These are phyloP conservation scores for Vitis cinerea DNA, from an alignment of 164 flowering plant species.

Conservation along the genomic window DNA sequence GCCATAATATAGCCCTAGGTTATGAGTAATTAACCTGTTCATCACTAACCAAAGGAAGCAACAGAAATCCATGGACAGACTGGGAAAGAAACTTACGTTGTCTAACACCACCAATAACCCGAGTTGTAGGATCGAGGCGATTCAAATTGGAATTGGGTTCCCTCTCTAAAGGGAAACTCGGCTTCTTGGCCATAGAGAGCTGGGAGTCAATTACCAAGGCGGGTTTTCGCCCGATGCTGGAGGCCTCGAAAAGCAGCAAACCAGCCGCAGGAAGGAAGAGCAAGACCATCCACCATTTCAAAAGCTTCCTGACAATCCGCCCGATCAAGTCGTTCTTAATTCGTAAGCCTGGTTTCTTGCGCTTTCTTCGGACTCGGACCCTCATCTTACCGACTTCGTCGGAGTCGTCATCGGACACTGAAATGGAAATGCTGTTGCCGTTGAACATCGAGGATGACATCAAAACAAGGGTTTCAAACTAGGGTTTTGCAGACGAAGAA, in stretches of 20 bases:
- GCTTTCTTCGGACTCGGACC: conserved; percentile 54
- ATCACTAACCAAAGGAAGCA: no score
- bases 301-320: conserved; percentile 28
- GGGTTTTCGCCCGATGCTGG: conserved; percentile 37
- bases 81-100: conserved; percentile 45
- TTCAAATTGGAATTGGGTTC: conserved; percentile 46
- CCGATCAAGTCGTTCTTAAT: conserved; percentile 29
- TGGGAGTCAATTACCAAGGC: conserved; percentile 10
- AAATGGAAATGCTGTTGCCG: conserved; percentile 43
- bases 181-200: background rate
- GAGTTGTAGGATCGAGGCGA: conserved; percentile 51
- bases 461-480: background rate
- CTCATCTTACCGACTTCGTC: conserved; percentile 49
- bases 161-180: conserved; percentile 8
- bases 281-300: conserved; percentile 56
- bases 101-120: conserved; percentile 50
- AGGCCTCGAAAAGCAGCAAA: conserved; percentile 51
- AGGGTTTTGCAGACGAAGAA: background rate
- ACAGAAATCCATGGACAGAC: background rate
- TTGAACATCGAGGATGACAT: conserved; percentile 30
- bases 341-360: conserved; percentile 45
- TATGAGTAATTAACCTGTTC: no score
- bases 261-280: conserved; percentile 42
- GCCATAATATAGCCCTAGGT: no score
- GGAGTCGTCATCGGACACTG: conserved; percentile 61